These are phyloP conservation scores for Venturia effusa DNA, from an alignment of 2,329 filamentous ascomycete genomes.

Conservation along the genomic window DNA sequence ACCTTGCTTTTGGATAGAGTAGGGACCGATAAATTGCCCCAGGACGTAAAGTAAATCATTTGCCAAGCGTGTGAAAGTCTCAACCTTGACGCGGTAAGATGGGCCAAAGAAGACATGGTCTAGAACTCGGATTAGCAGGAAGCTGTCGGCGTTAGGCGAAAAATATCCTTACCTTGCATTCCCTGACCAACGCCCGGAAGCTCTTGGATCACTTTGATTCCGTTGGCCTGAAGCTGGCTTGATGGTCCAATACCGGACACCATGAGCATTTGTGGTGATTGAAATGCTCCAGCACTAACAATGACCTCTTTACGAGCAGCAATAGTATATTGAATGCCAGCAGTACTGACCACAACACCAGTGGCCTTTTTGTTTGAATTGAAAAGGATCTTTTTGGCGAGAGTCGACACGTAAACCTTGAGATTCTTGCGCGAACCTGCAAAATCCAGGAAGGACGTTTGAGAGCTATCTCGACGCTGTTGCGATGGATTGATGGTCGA, in stretches of 20 bases:
- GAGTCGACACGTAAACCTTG: conserved; percentile 3
- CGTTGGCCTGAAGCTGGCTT: conserved; percentile 24
- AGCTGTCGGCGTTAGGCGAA: no score
- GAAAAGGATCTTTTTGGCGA: conserved; percentile 11
- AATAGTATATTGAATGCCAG: conserved; percentile 28
- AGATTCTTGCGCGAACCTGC: not conserved
- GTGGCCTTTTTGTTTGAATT: conserved; percentile 5
- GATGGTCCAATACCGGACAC: conserved; percentile 39
- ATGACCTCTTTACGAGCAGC: conserved; percentile 37
- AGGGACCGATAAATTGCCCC: not conserved
- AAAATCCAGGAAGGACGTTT: not conserved
- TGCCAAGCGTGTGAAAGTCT: conserved; percentile 10
- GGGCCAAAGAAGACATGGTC: conserved; percentile 27
- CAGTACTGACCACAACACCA: conserved; percentile 3
- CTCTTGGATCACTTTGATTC: conserved; percentile 20
- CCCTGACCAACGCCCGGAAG: conserved; percentile 21
- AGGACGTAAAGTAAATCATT: conserved; percentile 5
- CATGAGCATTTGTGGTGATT: conserved; percentile 44
- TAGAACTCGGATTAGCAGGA: not conserved
- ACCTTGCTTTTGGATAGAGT: conserved; percentile 10
- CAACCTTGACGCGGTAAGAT: conserved; percentile 16
- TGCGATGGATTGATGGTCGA: conserved; percentile 1
- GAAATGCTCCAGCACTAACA: conserved; percentile 41
- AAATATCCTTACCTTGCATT: conserved; percentile 5
- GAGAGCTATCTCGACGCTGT: not conserved